Conservation (phyloP, 345 rosid species). For the Pseudoturritis turrita region DNA sequence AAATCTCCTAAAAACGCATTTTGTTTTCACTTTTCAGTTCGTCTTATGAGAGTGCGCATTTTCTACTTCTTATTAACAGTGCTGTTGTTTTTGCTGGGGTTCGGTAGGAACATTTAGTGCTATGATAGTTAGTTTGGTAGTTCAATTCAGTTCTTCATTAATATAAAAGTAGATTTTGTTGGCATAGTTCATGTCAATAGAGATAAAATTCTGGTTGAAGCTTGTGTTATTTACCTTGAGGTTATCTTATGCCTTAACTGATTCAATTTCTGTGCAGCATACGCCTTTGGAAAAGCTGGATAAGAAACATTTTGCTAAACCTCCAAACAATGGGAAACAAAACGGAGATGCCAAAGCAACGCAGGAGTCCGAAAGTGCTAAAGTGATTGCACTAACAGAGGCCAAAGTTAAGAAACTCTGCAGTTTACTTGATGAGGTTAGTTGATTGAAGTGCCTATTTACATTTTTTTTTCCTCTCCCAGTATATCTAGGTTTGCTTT, state of each 20-base stretch:
- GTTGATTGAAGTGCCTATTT: conserved; percentile 9
- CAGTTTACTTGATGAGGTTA: conserved; percentile 69
- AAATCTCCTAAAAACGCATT: not conserved
- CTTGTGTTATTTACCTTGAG: not conserved
- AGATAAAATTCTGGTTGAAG: conserved; percentile 3
- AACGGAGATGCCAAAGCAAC: conserved; percentile 46
- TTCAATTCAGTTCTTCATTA: not conserved
- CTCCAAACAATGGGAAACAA: conserved; percentile 44
- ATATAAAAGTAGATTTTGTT: not conserved
- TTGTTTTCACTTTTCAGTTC: conserved; percentile 19
- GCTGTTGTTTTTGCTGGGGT: not conserved
- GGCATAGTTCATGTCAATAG: not conserved
- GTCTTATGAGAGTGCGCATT: not conserved
- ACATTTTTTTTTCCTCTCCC: not conserved
- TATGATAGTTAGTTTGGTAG: conserved; percentile 3
- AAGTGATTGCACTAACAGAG: conserved; percentile 73
- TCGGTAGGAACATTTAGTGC: not conserved
- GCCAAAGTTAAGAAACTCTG: conserved; percentile 70
- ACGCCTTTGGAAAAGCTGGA: conserved; percentile 78
- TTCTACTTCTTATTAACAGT: not conserved
- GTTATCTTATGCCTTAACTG: not conserved
- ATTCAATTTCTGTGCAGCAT: conserved; percentile 44
- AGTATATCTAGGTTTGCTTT: not conserved
- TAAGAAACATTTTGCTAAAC: conserved; percentile 86
- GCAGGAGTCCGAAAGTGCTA: conserved; percentile 43